phyloP scores from a whole-genome alignment of 2,329 filamentous ascomycete species.

The Thelonectria rubi region DNA sequence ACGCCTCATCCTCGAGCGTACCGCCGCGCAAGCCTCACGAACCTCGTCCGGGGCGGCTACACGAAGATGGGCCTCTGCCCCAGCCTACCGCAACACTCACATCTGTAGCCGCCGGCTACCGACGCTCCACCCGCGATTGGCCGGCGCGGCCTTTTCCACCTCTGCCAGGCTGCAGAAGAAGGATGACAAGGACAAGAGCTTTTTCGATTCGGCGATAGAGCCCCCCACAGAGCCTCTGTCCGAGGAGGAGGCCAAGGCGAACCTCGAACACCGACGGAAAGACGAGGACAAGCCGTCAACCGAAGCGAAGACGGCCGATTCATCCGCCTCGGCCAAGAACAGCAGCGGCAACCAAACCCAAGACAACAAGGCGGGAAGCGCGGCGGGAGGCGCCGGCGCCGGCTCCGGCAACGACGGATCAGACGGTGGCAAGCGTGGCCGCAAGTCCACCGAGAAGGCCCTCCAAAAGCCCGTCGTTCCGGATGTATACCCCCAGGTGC shows the following conservation, averaged over 20 bases:
- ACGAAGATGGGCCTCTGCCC: conserved; percentile 41
- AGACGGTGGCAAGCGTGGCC: conserved; percentile 75
- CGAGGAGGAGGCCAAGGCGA: conserved; percentile 63
- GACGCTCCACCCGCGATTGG: conserved; percentile 40
- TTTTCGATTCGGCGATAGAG: conserved; percentile 60
- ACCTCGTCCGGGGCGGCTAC: conserved; percentile 37
- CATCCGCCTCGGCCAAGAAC: conserved; percentile 56
- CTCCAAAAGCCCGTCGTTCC: conserved; percentile 90
- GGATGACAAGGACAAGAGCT: conserved; percentile 53
- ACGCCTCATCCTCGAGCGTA: conserved; percentile 50
- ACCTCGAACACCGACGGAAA: conserved; percentile 56
- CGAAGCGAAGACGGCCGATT: conserved; percentile 56
- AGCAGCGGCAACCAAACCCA: conserved; percentile 46
- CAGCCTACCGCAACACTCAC: conserved; percentile 42
- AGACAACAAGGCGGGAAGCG: conserved; percentile 66
- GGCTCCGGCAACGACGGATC: conserved; percentile 65
- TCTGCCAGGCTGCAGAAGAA: conserved; percentile 47
- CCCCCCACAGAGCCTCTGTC: conserved; percentile 56
- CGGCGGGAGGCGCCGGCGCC: conserved; percentile 63
- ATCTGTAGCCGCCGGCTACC: conserved; percentile 47
- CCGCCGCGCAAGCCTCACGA: conserved; percentile 42
- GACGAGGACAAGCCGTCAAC: conserved; percentile 58
- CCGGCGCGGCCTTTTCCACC: conserved; percentile 50
- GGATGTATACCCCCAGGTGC: conserved; percentile 95
- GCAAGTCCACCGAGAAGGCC: conserved; percentile 76